Base-by-base conservation (phyloP, 2,329 filamentous ascomycete species). In the Alternaria infectoria region DNA sequence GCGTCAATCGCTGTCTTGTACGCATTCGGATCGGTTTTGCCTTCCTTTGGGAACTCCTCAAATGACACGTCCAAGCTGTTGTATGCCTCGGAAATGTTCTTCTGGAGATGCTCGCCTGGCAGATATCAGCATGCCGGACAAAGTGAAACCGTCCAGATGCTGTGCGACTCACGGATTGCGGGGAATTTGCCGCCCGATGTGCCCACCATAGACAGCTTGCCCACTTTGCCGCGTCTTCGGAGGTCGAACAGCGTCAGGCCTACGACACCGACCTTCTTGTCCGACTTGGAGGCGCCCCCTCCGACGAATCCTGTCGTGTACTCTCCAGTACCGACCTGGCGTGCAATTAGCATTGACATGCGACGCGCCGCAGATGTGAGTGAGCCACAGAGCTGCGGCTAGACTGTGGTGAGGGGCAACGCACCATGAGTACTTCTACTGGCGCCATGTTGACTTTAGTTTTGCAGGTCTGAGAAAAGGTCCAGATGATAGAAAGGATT, bases 221-320 rank as follows among this genome's bases (percentile, higher is more conserved):
- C 90, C 23, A 97, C 94, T 82, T 97, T 97, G 72, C 94, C 93
- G 79, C 94, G 87, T 67, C 93, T 87, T 64, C 94, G 89, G 69
- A 97, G 86, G 79, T 97, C 94, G 80, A 97, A 97, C 70, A 97
- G 85, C 23, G 92, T 95, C 78, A 97, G 83, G 44, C 92, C 94
- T 17, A 97, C 94, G 10, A 97, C 95, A 62, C 95, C 94, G 54
- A 97, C 91, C 81, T 97, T 97, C 85, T 97, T 97, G 86, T 97
- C 95, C 54, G 93, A 97, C 11, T 88, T 90, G 5, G 93, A 97
- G 55, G 90, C 91, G 63, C 90, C 91, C 64, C 89, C 90, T 61
- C 92, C 93, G 61, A 97, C 93, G 73, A 96, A 97, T 61, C 94
- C 94, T 46, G 95, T 97, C 74, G 95, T 97, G 86, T 97, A 97